These are phyloP conservation scores for Calocera cornea DNA, from an alignment of 768 basidiomycete species.

Conservation along the genomic window DNA sequence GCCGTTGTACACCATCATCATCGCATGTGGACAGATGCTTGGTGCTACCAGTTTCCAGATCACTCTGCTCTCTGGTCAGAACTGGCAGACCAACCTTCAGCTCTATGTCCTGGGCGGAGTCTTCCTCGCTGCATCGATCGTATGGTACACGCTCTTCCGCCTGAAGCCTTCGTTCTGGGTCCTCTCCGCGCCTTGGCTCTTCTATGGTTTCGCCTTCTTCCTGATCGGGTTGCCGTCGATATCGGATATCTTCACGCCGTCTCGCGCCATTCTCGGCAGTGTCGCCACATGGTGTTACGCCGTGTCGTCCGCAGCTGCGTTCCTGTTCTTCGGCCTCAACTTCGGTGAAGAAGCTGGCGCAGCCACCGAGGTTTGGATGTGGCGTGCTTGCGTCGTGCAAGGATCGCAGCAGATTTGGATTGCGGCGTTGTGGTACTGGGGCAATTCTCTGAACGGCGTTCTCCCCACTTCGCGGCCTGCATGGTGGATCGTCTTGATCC, in stretches of 20 bases:
- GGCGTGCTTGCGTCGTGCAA: slow-evolving; percentile 85
- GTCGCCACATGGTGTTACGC: slow-evolving; percentile 86
- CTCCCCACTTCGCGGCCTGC: slow-evolving; percentile 40
- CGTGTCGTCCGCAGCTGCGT: slow-evolving; percentile 81
- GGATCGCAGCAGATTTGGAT: slow-evolving; percentile 95
- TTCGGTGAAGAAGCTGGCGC: slow-evolving; percentile 96
- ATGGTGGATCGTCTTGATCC: slow-evolving; percentile 70
- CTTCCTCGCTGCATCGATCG: slow-evolving; percentile 69
- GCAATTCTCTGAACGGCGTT: slow-evolving; percentile 51
- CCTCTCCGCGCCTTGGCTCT: slow-evolving; percentile 75
- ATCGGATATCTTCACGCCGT: slow-evolving; percentile 38
- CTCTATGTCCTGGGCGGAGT: slow-evolving; percentile 83
- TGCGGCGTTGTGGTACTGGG: slow-evolving; percentile 93
- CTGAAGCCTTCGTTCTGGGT: slow-evolving; percentile 79
- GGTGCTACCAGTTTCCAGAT: slow-evolving; percentile 92
- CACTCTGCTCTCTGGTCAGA: slow-evolving; percentile 74
- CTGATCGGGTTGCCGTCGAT: slow-evolving; percentile 79
- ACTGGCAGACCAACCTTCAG: slow-evolving; percentile 65
- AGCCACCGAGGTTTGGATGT: slow-evolving; percentile 86
- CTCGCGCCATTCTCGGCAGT: slow-evolving; percentile 56
- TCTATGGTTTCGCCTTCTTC: slow-evolving; percentile 85
- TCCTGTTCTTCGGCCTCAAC: slow-evolving; percentile 88
- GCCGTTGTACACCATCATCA: slow-evolving; percentile 84
- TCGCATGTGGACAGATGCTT: slow-evolving; percentile 79
- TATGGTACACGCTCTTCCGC: slow-evolving; percentile 86